phyloP scores from a whole-genome alignment of 345 rosid species.

The Erucastrum elatum region DNA sequence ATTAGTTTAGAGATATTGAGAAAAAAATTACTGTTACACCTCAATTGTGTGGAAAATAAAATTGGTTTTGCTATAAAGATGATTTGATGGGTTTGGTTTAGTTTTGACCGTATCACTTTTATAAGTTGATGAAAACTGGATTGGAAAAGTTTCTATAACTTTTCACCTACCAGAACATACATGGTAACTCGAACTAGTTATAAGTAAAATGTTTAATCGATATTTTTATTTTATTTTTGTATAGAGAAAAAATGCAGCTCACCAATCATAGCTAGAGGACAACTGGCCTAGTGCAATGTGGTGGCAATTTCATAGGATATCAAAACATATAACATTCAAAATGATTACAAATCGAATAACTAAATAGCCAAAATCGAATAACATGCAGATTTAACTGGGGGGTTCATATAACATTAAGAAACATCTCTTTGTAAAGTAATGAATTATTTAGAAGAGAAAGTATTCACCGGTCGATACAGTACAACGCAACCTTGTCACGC shows the following conservation, averaged over 20 bases:
- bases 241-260: background rate
- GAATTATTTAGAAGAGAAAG: background rate
- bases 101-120: background rate
- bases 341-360: background rate
- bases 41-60: background rate
- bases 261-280: conserved; percentile 9
- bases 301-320: background rate
- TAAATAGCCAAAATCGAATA: background rate
- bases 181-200: background rate
- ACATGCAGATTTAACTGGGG: background rate
- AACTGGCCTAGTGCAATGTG: conserved; percentile 9
- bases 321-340: background rate
- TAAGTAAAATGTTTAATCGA: background rate
- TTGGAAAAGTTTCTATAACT: background rate
- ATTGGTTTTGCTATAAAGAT: background rate
- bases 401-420: background rate
- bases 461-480: background rate
- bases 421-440: background rate
- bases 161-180: background rate
- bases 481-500: conserved; percentile 20
- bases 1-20: background rate
- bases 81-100: background rate
- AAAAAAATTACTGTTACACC: background rate
- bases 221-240: background rate
- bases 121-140: background rate